Conservation (phyloP, 495 filamentous ascomycete species). For the Xylaria palmicola region DNA sequence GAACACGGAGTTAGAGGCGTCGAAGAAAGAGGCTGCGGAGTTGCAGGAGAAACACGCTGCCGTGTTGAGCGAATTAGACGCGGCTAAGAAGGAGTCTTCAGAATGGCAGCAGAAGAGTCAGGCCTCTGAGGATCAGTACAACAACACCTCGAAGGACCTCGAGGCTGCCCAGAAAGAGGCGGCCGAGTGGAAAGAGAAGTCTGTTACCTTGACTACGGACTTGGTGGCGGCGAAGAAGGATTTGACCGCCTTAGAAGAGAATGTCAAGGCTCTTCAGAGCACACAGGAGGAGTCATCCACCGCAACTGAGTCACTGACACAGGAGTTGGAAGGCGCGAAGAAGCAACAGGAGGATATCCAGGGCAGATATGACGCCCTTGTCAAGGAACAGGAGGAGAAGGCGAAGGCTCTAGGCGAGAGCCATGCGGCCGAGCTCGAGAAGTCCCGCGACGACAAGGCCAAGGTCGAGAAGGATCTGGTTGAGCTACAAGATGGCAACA, state of each 20-base stretch:
- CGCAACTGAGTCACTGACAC: not conserved
- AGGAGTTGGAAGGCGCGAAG: slow-evolving; percentile 5
- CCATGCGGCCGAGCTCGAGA: not conserved
- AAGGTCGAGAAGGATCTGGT: slow-evolving; percentile 1
- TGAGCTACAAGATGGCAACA: not conserved
- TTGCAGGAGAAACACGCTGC: slow-evolving; percentile 9
- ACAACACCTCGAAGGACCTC: not conserved
- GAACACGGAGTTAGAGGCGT: not conserved
- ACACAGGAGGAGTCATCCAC: not conserved
- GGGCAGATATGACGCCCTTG: not conserved
- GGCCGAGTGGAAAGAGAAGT: slow-evolving; percentile 1
- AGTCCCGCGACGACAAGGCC: not conserved
- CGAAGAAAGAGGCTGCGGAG: slow-evolving; percentile 8
- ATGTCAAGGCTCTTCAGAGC: not conserved
- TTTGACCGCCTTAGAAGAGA: not conserved
- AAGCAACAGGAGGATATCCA: not conserved
- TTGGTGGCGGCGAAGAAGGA: slow-evolving; percentile 9
- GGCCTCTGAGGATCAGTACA: not conserved
- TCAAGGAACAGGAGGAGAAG: not conserved
- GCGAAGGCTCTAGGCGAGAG: not conserved
- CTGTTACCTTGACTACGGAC: not conserved
- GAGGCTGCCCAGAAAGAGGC: slow-evolving; percentile 1
- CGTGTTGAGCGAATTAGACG: not conserved
- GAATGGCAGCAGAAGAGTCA: slow-evolving; percentile 7
- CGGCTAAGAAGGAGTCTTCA: not conserved